Base-by-base conservation (phyloP, 176 grass and related monocot genomes). In the Paspalum vaginatum region DNA sequence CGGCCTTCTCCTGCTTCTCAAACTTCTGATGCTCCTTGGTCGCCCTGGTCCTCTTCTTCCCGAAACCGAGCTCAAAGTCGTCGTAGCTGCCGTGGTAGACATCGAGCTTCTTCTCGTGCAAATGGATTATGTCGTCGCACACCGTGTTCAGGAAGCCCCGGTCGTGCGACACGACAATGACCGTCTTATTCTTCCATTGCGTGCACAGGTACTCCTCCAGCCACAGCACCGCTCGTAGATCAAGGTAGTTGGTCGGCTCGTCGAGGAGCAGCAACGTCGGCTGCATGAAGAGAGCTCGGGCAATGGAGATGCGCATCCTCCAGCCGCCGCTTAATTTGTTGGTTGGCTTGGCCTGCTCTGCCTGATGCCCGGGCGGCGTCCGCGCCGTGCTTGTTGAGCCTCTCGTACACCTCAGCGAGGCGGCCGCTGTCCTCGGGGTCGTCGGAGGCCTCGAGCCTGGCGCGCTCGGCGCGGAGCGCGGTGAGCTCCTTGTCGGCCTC, bases 241-340 rank as follows among this genome's bases (percentile, higher is more conserved):
- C 94, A 38, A 97, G 82, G 84, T 97, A 91, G 72, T 97, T 97
- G 13, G 94, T 94, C 11, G 91, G 94, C 41, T 97, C 94, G 75
- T 97, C 91, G 41, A 97, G 86, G 61, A 97, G 83, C 51, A 94
- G 62, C 71, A 97, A 63, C 7, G 94, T 97, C 15, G 94, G 94
- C 60, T 94, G 91, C 91, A 97, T 91, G 83, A 97, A 97, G 50
- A 97, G 94, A 2, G 94, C 94, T 41, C 94, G 85, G 16, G 94
- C 94, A 14, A 94, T 82, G 14, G 94, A 97, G 43, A 94, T 91
- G 64, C 94, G 89, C 94, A 97, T 97, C 84, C 94, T 91, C 94
- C 94, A 94, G 11, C 94, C 94, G 48, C 94, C 94, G 20, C 94
- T 97, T 74, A 91, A 91, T 1, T 89, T 88, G 48, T 73, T 86